Evolutionary conservation across 2,329 filamentous ascomycete genomes (phyloP), one percentile per base, ranked within the genome.

Genomic region (Colletotrichum acutatum): DNA sequence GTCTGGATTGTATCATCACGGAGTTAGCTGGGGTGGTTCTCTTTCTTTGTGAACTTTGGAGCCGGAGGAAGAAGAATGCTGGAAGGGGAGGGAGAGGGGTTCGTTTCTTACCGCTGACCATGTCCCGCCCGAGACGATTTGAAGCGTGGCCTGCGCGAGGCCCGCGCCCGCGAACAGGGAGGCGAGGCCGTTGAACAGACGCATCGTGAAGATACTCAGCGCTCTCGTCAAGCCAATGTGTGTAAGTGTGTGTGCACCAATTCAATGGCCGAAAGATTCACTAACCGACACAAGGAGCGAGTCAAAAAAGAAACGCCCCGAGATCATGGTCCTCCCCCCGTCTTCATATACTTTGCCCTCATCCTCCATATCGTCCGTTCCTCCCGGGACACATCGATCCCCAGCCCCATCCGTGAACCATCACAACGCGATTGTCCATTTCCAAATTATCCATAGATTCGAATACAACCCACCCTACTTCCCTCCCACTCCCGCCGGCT

Each of bases 51-150:
- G 16, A 19, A 19, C 6, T 19, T 19, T 42, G 75, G 14, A 34
- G 16, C 4, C 16, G 12, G 69, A 42, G 16, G 32, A 34, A 49
- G 32, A 26, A 19, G 7, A 5, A 28, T 34, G 12, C n/a, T 6
- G 24, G 42, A 14, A 30, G 14, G 24, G 42, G n/a, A 14, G 19
- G 2, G 24, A 6, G 6, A 14, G 22, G 22, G n/a, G 2, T 52
- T 11, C 69, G 59, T 32, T 24, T 19, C 80, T 66, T 75, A 85
- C 84, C 9, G 83, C 82, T 7, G 85, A 87, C 84, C 85, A 87
- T 22, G 85, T 86, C 1, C 79, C 85, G 3, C 85, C 86, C 0
- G 86, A 80, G 0, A 87, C 80, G 19, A 86, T 72, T 63, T 85
- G 82, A 5, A 84, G 71, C 5, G 77, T 71, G 26, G 74, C 74